Percentiles rank a stretch among this genome's conserved stretches.
Conservation (phyloP, 306 rosid species). For the Castanopsis chinensis region DNA sequence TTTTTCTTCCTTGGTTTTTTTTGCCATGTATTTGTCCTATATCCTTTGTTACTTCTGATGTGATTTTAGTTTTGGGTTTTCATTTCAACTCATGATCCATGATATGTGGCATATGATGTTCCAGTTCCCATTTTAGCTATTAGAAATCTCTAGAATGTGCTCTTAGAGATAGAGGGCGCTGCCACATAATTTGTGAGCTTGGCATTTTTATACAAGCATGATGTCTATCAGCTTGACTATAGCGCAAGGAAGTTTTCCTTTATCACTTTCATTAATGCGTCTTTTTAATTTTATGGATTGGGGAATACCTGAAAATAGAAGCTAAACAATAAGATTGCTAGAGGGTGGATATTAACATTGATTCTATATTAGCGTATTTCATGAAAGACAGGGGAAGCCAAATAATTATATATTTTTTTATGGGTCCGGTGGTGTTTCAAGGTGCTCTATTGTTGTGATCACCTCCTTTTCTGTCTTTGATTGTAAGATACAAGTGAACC, state of each 20-base stretch:
- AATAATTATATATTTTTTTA: background rate
- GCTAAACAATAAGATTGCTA: background rate
- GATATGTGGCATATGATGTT: background rate
- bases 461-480: background rate
- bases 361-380: background rate
- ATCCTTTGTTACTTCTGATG: background rate
- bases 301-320: background rate
- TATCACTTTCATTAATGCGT: background rate
- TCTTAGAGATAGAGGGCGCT: background rate
- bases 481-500: too few relatives aligned
- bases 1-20: background rate
- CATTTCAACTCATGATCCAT: background rate
- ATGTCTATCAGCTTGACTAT: background rate
- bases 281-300: background rate
- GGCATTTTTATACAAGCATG: background rate
- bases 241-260: background rate
- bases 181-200: background rate
- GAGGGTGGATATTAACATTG: background rate
- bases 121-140: background rate
- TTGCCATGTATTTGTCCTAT: conserved; percentile 2
- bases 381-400: background rate
- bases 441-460: background rate
- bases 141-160: background rate
- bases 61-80: conserved; percentile 3
- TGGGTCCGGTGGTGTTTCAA: background rate